phyloP scores from a whole-genome alignment of 805 yeast species.

The Isabelozyma heimii region DNA sequence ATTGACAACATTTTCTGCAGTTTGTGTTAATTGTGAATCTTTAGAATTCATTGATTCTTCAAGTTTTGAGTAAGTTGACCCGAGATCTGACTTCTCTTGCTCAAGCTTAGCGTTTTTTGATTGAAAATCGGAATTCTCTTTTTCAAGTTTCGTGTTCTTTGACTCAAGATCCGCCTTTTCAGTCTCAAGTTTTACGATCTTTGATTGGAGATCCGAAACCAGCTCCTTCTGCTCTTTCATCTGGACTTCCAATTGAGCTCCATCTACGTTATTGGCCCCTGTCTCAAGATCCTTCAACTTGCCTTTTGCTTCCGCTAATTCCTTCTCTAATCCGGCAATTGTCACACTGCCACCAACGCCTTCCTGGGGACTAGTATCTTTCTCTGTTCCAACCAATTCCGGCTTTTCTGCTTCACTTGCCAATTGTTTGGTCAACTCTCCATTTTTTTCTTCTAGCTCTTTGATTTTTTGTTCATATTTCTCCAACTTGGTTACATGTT shows the following conservation, averaged over 20 bases:
- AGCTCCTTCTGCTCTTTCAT: neutral
- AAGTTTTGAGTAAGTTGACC: neutral
- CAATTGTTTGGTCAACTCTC: neutral
- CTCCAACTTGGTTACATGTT: neutral
- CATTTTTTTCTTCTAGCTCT: neutral
- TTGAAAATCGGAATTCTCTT: neutral
- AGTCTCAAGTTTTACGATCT: neutral
- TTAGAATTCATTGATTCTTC: constrained; percentile 8
- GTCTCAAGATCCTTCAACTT: neutral
- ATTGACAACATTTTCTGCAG: constrained; percentile 1
- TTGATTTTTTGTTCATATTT: constrained; percentile 1
- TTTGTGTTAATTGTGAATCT: constrained; percentile 3
- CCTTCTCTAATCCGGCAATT: neutral
- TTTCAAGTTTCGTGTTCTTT: neutral
- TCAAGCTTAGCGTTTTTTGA: neutral
- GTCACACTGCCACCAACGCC: neutral
- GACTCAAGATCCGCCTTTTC: neutral
- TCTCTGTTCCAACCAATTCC: neutral
- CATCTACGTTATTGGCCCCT: neutral
- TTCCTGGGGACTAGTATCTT: neutral
- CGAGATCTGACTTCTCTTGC: neutral
- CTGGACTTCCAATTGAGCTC: neutral
- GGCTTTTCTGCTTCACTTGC: neutral
- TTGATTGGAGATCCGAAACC: neutral
- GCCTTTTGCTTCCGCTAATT: neutral